A percentile compares a stretch with the other conserved stretches of the same genome.
Evolutionary conservation across 495 filamentous ascomycete genomes (phyloP).

Genomic region (Penicillium coprophilum): DNA sequence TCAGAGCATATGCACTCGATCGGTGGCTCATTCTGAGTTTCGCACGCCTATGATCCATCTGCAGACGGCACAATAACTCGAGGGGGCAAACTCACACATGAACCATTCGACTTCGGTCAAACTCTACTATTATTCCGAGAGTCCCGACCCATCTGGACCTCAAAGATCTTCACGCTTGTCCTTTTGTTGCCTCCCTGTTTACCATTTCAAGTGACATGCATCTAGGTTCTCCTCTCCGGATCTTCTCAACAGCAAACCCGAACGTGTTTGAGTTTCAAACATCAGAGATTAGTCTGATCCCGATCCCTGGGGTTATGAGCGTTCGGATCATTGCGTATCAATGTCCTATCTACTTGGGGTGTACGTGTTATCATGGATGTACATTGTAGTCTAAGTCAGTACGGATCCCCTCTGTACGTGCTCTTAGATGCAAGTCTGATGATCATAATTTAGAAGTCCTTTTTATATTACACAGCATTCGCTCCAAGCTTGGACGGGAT

Average conservation of each 20-base stretch:
- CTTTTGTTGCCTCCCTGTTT: slow-evolving; percentile 15
- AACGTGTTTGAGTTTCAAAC: slow-evolving; percentile 12
- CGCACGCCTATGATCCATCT: slow-evolving; percentile 24
- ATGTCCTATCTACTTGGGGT: slow-evolving; percentile 4
- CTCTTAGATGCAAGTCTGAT: too few species aligned
- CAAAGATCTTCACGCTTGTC: slow-evolving; percentile 9
- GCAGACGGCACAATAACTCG: slow-evolving; percentile 22
- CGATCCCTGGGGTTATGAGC: slow-evolving; percentile 11
- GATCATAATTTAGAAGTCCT: background rate
- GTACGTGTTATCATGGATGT: background rate
- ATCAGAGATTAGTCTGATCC: slow-evolving; percentile 14
- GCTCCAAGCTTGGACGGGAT: background rate
- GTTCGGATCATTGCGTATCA: too few species aligned
- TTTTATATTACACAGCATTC: slow-evolving; percentile 10
- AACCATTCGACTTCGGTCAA: slow-evolving; percentile 25
- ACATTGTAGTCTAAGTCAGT: too few species aligned
- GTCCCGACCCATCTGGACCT: slow-evolving; percentile 21
- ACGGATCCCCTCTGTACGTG: too few species aligned
- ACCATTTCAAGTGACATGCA: slow-evolving; percentile 28
- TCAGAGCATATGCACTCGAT: slow-evolving; percentile 14
- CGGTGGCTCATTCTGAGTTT: slow-evolving; percentile 5
- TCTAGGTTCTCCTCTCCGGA: slow-evolving; percentile 13
- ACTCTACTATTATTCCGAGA: slow-evolving; percentile 17
- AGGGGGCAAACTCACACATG: slow-evolving; percentile 21
- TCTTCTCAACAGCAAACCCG: slow-evolving; percentile 14